phyloP scores from a whole-genome alignment of 2,329 filamentous ascomycete species.

The Scopulariopsis brevicaulis region DNA sequence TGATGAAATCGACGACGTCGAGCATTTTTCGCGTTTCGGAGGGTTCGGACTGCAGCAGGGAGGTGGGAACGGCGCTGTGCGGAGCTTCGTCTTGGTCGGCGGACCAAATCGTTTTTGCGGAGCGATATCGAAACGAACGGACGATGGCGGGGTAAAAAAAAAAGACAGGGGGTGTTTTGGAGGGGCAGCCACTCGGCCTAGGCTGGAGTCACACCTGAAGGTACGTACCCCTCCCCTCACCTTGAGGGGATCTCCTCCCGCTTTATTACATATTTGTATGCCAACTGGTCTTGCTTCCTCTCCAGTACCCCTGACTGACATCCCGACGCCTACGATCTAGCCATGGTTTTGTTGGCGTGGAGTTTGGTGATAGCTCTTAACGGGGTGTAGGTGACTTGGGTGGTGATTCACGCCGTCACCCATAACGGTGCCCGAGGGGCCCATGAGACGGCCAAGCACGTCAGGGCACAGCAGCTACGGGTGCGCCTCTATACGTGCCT shows the following conservation, averaged over 20 bases:
- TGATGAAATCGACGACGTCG: slow-evolving; percentile 68
- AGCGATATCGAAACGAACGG: background rate
- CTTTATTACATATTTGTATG: background rate
- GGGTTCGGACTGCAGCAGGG: background rate
- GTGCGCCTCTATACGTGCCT: background rate
- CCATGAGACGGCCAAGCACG: background rate
- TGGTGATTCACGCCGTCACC: background rate
- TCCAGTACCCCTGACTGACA: background rate
- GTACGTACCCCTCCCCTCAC: background rate
- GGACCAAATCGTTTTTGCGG: background rate
- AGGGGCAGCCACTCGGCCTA: background rate
- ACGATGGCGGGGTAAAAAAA: background rate
- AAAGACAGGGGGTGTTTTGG: background rate
- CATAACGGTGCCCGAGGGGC: background rate
- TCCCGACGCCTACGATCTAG: background rate
- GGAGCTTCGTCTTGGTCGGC: background rate
- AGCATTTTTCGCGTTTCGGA: slow-evolving; percentile 38
- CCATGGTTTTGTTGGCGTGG: background rate
- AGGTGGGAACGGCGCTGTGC: background rate
- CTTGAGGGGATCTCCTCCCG: background rate
- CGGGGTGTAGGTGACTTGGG: background rate
- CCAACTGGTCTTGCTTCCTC: background rate
- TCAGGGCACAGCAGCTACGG: background rate
- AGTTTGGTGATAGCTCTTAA: background rate
- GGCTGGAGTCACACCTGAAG: background rate